phyloP scores from a whole-genome alignment of 2,329 filamentous ascomycete genomes.

The Huntiella abstrusa region DNA sequence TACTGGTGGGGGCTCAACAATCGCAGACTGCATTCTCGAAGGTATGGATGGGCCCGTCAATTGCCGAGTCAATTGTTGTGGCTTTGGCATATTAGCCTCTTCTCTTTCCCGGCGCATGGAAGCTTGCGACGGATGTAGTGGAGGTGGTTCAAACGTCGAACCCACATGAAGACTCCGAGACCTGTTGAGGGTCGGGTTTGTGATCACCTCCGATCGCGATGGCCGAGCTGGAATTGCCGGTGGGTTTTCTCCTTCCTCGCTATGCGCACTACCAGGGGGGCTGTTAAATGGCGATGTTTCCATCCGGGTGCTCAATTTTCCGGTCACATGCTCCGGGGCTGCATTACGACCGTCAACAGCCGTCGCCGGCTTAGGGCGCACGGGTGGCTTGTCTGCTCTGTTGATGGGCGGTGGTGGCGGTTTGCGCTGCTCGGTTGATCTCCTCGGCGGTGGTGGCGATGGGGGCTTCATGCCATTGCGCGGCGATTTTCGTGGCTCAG shows the following conservation, averaged over 20 bases:
- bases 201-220: slow-evolving; percentile 1
- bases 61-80: slow-evolving; percentile 7
- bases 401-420: slow-evolving; percentile 55
- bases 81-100: slow-evolving; percentile 2
- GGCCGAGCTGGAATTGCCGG: slow-evolving; percentile 16
- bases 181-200: slow-evolving; percentile 9
- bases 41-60: slow-evolving; percentile 9
- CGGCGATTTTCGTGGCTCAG: slow-evolving; percentile 31
- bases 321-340: slow-evolving; percentile 3
- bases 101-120: slow-evolving; percentile 7
- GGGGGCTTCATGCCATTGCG: slow-evolving; percentile 32
- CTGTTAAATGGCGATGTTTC: slow-evolving; percentile 68
- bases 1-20: slow-evolving; percentile 8
- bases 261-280: slow-evolving; percentile 49
- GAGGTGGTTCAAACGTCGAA: slow-evolving; percentile 9
- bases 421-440: slow-evolving; percentile 39
- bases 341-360: slow-evolving; percentile 13
- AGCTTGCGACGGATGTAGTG: slow-evolving; percentile 6
- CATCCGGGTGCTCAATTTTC: slow-evolving; percentile 14
- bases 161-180: slow-evolving; percentile 10
- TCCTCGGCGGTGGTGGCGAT: slow-evolving; percentile 43
- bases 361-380: slow-evolving; percentile 14
- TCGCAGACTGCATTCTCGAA: slow-evolving; percentile 1
- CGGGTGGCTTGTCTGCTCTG: slow-evolving; percentile 48
- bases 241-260: slow-evolving; percentile 15